These are phyloP conservation scores for Blastobotrys niveus DNA, from an alignment of 1,139 yeast genomes.

Conservation along the genomic window DNA sequence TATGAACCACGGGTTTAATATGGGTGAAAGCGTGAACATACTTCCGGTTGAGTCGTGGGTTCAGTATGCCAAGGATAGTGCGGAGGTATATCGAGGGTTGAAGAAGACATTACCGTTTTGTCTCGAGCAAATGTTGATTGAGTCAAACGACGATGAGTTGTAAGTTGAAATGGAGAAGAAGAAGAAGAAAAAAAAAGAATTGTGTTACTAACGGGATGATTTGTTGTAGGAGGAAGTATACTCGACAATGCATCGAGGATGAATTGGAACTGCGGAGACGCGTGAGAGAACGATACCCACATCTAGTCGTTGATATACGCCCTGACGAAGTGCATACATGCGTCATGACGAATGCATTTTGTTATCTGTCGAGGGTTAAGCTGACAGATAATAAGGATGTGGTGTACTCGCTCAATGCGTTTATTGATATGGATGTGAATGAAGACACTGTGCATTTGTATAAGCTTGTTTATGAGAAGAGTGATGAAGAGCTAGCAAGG, in stretches of 20 bases:
- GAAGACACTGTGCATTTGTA: slow-evolving; percentile 15
- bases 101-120: slow-evolving; percentile 35
- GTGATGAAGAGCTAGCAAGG: slow-evolving; percentile 18
- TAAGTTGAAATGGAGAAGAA: slow-evolving; percentile 1
- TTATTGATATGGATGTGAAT: slow-evolving; percentile 33
- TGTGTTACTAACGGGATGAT: too few species aligned
- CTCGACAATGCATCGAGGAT: slow-evolving; percentile 3
- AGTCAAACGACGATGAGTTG: slow-evolving; percentile 24
- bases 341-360: slow-evolving; percentile 25
- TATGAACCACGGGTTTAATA: slow-evolving; percentile 71
- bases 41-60: slow-evolving; percentile 65
- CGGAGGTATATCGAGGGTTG: slow-evolving; percentile 26
- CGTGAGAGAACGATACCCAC: slow-evolving; percentile 10
- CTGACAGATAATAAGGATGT: not conserved
- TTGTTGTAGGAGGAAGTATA: not conserved
- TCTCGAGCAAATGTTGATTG: slow-evolving; percentile 30
- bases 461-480: slow-evolving; percentile 15
- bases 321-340: slow-evolving; percentile 17
- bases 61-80: slow-evolving; percentile 30
- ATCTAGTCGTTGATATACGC: not conserved
- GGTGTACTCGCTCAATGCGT: slow-evolving; percentile 43
- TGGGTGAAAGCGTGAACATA: slow-evolving; percentile 76
- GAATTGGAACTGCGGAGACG: slow-evolving; percentile 10
- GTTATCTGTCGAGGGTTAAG: slow-evolving; percentile 29
- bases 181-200: not conserved